A percentile compares a stretch with the other conserved stretches of the same genome.
Conservation (phyloP, 345 rosid species). For the Punica granatum region DNA sequence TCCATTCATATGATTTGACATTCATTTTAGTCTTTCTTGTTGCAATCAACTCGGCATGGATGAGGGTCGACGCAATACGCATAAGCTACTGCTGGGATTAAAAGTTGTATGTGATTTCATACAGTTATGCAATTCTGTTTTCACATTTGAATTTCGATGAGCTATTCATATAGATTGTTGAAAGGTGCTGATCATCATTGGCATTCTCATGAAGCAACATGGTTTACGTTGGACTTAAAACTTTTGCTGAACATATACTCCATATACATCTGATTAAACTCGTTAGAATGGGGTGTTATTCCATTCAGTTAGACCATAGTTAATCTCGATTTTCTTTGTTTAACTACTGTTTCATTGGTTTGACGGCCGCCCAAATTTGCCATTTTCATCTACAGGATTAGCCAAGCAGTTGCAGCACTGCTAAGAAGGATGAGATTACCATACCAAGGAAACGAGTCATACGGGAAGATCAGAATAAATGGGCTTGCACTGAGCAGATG, state of each 20-base stretch:
- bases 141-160: no score
- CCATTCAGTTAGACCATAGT: neutral
- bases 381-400: slow-evolving; percentile 36
- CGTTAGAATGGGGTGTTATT: neutral
- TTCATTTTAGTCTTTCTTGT: neutral
- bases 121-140: no score
- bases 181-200: no score
- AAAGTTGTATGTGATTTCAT: no score
- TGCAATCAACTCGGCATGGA: neutral
- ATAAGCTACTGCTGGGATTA: no score
- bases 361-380: neutral
- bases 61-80: no score
- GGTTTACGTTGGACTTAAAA: no score
- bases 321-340: neutral
- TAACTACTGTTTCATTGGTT: neutral
- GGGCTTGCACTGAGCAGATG: slow-evolving; percentile 73
- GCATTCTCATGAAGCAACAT: no score
- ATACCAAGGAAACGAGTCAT: slow-evolving; percentile 71
- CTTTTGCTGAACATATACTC: neutral
- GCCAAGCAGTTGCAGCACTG: slow-evolving; percentile 54
- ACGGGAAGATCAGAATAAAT: slow-evolving; percentile 57
- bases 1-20: neutral
- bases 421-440: slow-evolving; percentile 66
- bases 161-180: no score
- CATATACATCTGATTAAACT: neutral